Evolutionary conservation across 129 eudicot species (phyloP), one percentile per base, ranked within the genome.

Genomic region (Deinandra increscens): DNA sequence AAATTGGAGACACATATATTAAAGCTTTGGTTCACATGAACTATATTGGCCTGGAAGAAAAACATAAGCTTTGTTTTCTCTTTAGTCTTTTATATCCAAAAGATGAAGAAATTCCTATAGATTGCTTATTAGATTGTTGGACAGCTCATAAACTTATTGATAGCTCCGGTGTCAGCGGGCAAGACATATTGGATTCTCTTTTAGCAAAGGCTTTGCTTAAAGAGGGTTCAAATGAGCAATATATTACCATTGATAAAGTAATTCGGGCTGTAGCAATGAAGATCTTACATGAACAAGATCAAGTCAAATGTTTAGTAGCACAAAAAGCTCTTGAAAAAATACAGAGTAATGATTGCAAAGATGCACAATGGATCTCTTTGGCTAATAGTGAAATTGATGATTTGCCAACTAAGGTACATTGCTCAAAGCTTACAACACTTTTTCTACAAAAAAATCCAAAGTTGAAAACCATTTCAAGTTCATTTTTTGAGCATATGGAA

Each of bases 41-140:
- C 6, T 64, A 39, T 39, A 23, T 4, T 18, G 34, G 4, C 17
- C 36, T 64, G 7, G 51, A 39, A 13, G 50, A 64, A 6, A 64
- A 64, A 4, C 69, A 64, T 39, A 64, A 64, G 10, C 36, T 11
- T 11, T 64, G 69, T 36, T 64, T 64, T 64, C 66, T 41, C 26
- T 64, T 64, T 44, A 18, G 9, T 11, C n/a, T 12, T 18, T 64
- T 64, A 20, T 64, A 64, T 41, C 69, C 51, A 4, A 18, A 64
- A 19, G 37, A 11, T 6, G 11, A 5, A 13, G 41, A 64, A 19
- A 64, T 64, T 64, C 69, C 69, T 11, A 41, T 41, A 39, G 17
- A 41, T 41, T 39, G 51, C 37, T 64, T 64, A 64, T 41, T 41
- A 19, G 53, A 64, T 19, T 64, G 69, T 41, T 41, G 51, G 69